phyloP scores from a whole-genome alignment of 495 filamentous ascomycete genomes.

The Trichoderma reesei region DNA sequence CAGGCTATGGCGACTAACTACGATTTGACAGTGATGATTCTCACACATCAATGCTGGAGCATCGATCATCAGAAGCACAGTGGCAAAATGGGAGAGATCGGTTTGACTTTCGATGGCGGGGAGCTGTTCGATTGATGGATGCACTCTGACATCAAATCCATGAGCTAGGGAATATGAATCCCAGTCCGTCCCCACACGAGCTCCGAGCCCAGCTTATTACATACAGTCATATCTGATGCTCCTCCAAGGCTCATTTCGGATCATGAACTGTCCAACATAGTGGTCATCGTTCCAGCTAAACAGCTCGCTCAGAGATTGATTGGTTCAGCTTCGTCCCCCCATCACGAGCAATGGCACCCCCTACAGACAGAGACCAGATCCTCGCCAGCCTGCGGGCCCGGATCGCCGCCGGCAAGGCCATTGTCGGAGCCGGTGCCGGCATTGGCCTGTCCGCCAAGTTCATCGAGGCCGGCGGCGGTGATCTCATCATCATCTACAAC shows the following conservation, averaged over 20 bases:
- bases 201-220: no score
- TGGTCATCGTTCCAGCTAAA: neutral
- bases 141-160: neutral
- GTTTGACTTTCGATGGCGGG: neutral
- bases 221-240: neutral
- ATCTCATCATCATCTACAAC: constrained; percentile 66
- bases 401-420: constrained; percentile 42
- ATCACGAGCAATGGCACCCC: constrained; percentile 22
- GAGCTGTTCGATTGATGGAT: neutral
- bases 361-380: constrained; percentile 43
- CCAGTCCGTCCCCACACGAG: no score
- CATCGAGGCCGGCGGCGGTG: constrained; percentile 54
- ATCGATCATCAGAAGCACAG: no score
- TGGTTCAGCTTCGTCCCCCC: neutral
- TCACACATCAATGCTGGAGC: no score
- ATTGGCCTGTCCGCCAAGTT: constrained; percentile 65
- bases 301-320: neutral
- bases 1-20: no score
- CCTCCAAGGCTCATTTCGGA: neutral
- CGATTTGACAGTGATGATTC: no score
- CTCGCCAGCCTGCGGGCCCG: constrained; percentile 43
- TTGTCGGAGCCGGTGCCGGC: constrained; percentile 62
- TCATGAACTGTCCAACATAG: neutral
- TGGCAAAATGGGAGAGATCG: neutral
- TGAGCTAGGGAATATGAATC: no score